Evolutionary conservation across 805 yeast genomes (phyloP).

Genomic region (Candida nemodendra): DNA sequence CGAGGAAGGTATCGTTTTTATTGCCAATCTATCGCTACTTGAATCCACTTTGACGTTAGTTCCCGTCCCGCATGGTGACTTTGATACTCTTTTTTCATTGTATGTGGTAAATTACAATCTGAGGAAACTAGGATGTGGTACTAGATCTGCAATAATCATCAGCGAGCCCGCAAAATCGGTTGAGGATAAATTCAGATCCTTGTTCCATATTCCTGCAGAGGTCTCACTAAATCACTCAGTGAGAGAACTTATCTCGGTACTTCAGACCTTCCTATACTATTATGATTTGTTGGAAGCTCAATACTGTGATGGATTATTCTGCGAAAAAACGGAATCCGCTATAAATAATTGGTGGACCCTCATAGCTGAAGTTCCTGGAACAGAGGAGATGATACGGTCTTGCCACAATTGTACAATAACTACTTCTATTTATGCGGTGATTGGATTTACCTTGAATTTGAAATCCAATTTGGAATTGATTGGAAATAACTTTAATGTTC

Average conservation of each 20-base stretch:
- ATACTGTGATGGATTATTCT: slow-evolving; percentile 81
- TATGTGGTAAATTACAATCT: slow-evolving; percentile 77
- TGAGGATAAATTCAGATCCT: slow-evolving; percentile 75
- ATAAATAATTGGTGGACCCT: slow-evolving; percentile 78
- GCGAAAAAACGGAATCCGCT: slow-evolving; percentile 73
- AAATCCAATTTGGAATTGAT: slow-evolving; percentile 61
- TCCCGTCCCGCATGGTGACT: slow-evolving; percentile 61
- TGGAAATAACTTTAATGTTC: slow-evolving; percentile 55
- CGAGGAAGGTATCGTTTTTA: slow-evolving; percentile 60
- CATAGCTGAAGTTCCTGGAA: slow-evolving; percentile 33
- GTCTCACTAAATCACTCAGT: slow-evolving; percentile 67
- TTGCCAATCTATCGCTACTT: slow-evolving; percentile 78
- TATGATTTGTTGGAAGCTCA: slow-evolving; percentile 68
- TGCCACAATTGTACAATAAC: slow-evolving; percentile 18
- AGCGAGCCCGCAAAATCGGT: slow-evolving; percentile 74
- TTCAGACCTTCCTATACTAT: slow-evolving; percentile 77
- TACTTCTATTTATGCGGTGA: slow-evolving; percentile 70
- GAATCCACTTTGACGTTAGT: slow-evolving; percentile 67
- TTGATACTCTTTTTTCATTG: slow-evolving; percentile 42
- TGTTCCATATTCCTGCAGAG: slow-evolving; percentile 56
- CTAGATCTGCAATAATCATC: slow-evolving; percentile 74
- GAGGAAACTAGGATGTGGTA: slow-evolving; percentile 76
- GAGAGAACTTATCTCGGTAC: slow-evolving; percentile 65
- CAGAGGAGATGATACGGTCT: slow-evolving; percentile 20
- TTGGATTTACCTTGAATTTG: slow-evolving; percentile 74